These are phyloP conservation scores for Syncephalastrum monosporum DNA, from an alignment of 371 early-diverging fungal species.

Conservation along the genomic window DNA sequence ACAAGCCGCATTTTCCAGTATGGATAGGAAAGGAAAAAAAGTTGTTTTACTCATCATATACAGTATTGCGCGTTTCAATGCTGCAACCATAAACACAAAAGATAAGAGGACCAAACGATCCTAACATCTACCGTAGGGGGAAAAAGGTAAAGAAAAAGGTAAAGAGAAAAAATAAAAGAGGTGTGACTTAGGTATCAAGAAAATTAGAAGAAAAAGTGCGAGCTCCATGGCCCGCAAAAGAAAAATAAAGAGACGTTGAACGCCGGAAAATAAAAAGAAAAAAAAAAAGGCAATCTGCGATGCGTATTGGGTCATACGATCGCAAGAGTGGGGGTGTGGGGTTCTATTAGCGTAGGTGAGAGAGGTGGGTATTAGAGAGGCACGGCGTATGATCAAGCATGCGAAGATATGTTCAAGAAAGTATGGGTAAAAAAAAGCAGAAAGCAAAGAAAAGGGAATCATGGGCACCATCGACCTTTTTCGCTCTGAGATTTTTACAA, in stretches of 20 bases:
- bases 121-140: slow-evolving; percentile 5
- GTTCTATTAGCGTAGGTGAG: neutral
- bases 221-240: too few species aligned
- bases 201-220: slow-evolving; percentile 1
- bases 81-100: slow-evolving; percentile 8
- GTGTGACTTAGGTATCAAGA: slow-evolving; percentile 4
- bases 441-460: slow-evolving; percentile 3
- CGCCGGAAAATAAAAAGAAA: neutral
- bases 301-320: too few species aligned
- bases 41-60: slow-evolving; percentile 4
- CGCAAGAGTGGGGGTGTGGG: neutral
- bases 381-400: slow-evolving; percentile 4
- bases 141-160: slow-evolving; percentile 11
- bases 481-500: slow-evolving; percentile 27
- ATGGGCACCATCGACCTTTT: neutral
- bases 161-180: slow-evolving; percentile 6
- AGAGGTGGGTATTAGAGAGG: too few species aligned
- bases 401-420: neutral
- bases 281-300: slow-evolving; percentile 1
- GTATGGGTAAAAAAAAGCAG: slow-evolving; percentile 5
- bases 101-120: slow-evolving; percentile 6
- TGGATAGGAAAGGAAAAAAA: slow-evolving; percentile 3
- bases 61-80: slow-evolving; percentile 11
- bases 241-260: too few species aligned
- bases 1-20: neutral